phyloP scores from a whole-genome alignment of 2,329 filamentous ascomycete species.

The Cadophora malorum region DNA sequence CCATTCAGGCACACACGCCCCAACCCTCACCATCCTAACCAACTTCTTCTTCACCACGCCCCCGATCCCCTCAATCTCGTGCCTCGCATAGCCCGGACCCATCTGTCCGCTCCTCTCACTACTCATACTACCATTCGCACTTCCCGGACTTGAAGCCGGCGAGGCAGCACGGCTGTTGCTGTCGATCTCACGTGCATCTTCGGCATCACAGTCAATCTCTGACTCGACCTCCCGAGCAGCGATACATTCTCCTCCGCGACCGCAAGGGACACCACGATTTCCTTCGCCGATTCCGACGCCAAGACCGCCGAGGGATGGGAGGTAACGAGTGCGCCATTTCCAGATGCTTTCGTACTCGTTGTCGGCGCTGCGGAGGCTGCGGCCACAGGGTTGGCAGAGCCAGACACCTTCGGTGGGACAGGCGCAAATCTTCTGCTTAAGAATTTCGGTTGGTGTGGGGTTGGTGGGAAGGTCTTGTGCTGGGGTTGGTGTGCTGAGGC shows the following conservation, averaged over 20 bases:
- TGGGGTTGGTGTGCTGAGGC: slow-evolving; percentile 47
- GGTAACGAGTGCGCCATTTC: slow-evolving; percentile 89
- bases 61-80: slow-evolving; percentile 91
- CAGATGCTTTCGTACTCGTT: slow-evolving; percentile 72
- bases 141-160: slow-evolving; percentile 35
- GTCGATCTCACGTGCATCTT: slow-evolving; percentile 60
- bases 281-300: slow-evolving; percentile 90
- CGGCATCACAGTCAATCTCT: slow-evolving; percentile 85
- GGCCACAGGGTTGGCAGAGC: slow-evolving; percentile 86
- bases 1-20: slow-evolving; percentile 84
- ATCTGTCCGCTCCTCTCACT: slow-evolving; percentile 44
- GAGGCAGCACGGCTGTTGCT: slow-evolving; percentile 32
- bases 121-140: slow-evolving; percentile 27
- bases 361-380: slow-evolving; percentile 67
- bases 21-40: slow-evolving; percentile 82
- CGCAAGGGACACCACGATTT: slow-evolving; percentile 86
- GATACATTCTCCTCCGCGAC: slow-evolving; percentile 78
- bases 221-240: slow-evolving; percentile 79
- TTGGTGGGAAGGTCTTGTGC: slow-evolving; percentile 6
- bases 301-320: slow-evolving; percentile 78
- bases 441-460: slow-evolving; percentile 43
- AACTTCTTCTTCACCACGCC: slow-evolving; percentile 87
- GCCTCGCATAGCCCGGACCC: slow-evolving; percentile 78
- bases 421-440: slow-evolving; percentile 39
- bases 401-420: slow-evolving; percentile 66